Evolutionary conservation across 1,284 basidiomycete species (phyloP), one percentile per base, ranked within the genome.

Genomic region (Malassezia equina): DNA sequence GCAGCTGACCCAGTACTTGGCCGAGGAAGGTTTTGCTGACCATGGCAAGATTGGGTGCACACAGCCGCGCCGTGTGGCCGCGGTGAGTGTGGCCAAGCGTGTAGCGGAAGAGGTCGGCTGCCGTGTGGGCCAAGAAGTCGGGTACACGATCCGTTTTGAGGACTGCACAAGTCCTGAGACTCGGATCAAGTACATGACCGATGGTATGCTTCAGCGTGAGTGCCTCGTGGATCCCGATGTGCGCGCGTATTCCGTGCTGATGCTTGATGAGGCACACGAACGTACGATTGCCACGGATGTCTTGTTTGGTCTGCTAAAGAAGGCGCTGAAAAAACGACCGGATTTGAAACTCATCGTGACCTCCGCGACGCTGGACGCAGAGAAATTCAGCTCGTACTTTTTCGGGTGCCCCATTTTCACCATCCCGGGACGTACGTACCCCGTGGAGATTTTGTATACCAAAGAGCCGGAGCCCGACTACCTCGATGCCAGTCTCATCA

Each of bases 111-210:
- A 98, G 76, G 90, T 96, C 2, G 94, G 93, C 7, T 95, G 91
- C 77, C 83, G 93, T 8, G 79, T 99, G 4, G 93, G 93, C 8
- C 87, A 93, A 69, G 93, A 96, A 76, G 93, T 99, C 56, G 93
- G 93, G 1, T 99, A 99, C 75, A 89, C 86, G 4, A 95, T 99
- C 67, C 91, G 94, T 78, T 99, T 99, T 76, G 93, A 99, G 78
- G 94, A 98, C 76, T 90, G 90, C 76, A 96, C 93, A 4, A 86
- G 88, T 69, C 89, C 93, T 0, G 94, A 96, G 76, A 98, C 93
- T 11, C 84, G 86, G 70, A 96, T 99, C 81, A 99, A 98, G 78
- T 98, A 94, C 81, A 98, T 99, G 94, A 99, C 94, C 62, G 93
- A 98, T 73, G 94, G 93, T 79, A 95, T 99, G 90, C 81, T 99